Percentiles rank a stretch among this genome's conserved stretches.
Evolutionary conservation across 2,329 filamentous ascomycete species (phyloP).

Genomic region (Trichoderma sp.): DNA sequence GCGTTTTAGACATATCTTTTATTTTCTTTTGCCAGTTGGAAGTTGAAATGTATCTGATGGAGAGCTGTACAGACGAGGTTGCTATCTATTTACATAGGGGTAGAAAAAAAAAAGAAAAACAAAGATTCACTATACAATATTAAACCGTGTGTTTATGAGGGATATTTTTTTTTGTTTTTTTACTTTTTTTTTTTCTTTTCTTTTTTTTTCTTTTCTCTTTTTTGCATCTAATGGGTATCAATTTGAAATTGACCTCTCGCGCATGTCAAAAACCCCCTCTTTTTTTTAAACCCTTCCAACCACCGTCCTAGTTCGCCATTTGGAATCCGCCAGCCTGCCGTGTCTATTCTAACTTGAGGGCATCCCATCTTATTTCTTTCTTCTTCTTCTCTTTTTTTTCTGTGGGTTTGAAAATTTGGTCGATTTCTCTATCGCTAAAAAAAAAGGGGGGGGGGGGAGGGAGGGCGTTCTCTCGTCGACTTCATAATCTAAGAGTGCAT

Average conservation of each 20-base stretch:
- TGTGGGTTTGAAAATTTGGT: background rate
- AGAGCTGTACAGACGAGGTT: background rate
- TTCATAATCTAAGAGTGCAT: background rate
- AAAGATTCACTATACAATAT: background rate
- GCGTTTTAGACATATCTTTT: background rate
- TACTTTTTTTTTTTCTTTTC: background rate
- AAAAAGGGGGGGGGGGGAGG: too few relatives aligned
- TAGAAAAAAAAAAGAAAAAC: background rate
- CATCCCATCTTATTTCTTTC: background rate
- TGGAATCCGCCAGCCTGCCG: background rate
- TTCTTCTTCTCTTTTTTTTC: background rate
- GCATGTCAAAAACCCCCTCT: background rate
- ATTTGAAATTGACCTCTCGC: conserved; percentile 13
- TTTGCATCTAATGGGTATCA: conserved; percentile 18
- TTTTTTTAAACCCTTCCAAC: background rate
- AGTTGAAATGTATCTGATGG: background rate
- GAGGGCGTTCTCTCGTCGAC: background rate
- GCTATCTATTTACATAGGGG: background rate
- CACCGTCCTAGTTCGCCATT: conserved; percentile 5
- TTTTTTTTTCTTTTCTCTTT: background rate
- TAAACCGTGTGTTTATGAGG: background rate
- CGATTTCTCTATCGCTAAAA: background rate
- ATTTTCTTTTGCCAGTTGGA: background rate
- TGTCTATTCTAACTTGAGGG: background rate
- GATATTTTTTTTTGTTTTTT: background rate